Percentiles rank a stretch among this genome's conserved stretches.
Evolutionary conservation across 2,329 filamentous ascomycete species (phyloP).

Genomic region (Lachnellula occidentalis): DNA sequence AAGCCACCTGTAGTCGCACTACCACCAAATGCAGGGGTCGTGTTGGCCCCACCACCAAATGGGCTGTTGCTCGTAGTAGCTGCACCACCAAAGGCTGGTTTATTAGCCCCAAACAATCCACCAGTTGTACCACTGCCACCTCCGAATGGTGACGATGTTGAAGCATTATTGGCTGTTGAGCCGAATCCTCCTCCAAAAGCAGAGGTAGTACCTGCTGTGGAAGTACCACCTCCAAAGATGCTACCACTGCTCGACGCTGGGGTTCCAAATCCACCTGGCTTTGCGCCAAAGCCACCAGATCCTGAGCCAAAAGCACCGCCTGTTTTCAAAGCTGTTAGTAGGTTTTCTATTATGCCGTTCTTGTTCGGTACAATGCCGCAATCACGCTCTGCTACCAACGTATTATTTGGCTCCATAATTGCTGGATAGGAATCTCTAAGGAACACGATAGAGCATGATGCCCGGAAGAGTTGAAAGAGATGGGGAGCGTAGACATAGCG

Average conservation of each 20-base stretch:
- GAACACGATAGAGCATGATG: not conserved
- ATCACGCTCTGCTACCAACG: not conserved
- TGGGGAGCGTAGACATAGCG: conserved; percentile 1
- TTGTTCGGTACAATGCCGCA: not conserved
- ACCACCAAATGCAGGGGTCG: conserved; percentile 35
- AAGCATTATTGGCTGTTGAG: conserved; percentile 2
- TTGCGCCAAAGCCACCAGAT: conserved; percentile 32
- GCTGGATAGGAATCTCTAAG: not conserved
- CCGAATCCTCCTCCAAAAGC: conserved; percentile 22
- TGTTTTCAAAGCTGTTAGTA: conserved; percentile 20
- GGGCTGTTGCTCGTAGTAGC: conserved; percentile 24
- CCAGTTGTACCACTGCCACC: conserved; percentile 17
- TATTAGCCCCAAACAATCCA: conserved; percentile 27
- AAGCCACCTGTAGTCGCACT: conserved; percentile 37
- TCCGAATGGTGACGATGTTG: conserved; percentile 23
- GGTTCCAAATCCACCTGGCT: conserved; percentile 42
- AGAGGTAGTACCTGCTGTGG: conserved; percentile 40
- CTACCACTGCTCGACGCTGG: conserved; percentile 38
- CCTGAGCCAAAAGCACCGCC: conserved; percentile 40
- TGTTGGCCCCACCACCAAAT: conserved; percentile 24
- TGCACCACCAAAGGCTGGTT: conserved; percentile 33
- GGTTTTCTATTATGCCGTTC: not conserved
- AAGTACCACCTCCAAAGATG: conserved; percentile 44
- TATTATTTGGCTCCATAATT: not conserved
- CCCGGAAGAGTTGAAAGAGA: not conserved